Evolutionary conservation across 2,329 filamentous ascomycete species (phyloP).

Genomic region (Trichoderma cornu-damae): DNA sequence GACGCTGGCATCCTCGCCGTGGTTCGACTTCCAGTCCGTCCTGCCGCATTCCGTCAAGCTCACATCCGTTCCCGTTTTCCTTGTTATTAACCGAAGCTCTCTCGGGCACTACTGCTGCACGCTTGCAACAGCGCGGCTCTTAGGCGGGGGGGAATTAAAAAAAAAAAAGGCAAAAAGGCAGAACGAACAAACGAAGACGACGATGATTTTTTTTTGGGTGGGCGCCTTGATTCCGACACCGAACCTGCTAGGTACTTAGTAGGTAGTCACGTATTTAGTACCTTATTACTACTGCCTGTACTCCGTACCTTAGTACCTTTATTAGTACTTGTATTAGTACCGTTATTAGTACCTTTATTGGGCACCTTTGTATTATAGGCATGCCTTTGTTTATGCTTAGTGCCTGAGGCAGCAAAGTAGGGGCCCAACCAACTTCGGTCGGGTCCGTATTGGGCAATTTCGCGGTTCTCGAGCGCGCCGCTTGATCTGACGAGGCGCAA

Average conservation of each 20-base stretch:
- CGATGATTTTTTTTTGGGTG: background rate
- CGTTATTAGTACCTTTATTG: too few relatives aligned
- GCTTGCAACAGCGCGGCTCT: background rate
- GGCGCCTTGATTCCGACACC: background rate
- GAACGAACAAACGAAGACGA: too few relatives aligned
- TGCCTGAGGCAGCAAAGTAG: background rate
- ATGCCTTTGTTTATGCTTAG: background rate
- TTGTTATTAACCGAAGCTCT: background rate
- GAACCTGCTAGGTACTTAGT: too few relatives aligned
- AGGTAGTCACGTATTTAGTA: too few relatives aligned
- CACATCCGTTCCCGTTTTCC: background rate
- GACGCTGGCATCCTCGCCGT: background rate
- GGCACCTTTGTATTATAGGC: too few relatives aligned
- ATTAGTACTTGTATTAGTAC: too few relatives aligned
- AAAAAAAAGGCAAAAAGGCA: background rate
- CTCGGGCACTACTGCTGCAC: background rate
- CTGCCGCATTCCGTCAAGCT: background rate
- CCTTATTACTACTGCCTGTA: too few relatives aligned
- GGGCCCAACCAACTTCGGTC: too few relatives aligned
- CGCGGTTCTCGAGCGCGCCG: conserved; percentile 7
- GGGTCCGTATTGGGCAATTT: conserved; percentile 3
- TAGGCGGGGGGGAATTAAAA: background rate
- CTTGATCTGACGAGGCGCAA: conserved; percentile 7
- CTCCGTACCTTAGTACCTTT: too few relatives aligned
- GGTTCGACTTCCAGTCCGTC: background rate